Conservation (phyloP, 169 alveolate genomes). For the Toxoplasma gondii region DNA sequence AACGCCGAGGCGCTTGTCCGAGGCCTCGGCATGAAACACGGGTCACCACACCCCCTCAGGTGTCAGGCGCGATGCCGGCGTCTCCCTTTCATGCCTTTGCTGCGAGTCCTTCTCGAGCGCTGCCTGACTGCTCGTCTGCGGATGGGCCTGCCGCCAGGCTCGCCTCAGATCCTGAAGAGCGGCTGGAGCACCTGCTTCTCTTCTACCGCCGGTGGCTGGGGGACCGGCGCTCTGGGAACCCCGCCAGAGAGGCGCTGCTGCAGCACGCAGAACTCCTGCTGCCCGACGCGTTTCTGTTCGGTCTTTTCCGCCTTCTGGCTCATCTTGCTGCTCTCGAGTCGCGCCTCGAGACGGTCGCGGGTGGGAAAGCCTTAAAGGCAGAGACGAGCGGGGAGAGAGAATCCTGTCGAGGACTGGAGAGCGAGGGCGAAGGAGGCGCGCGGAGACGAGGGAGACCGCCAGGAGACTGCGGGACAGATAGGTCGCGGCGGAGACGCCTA, state of each 20-base stretch:
- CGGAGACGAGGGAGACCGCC: too few relatives aligned
- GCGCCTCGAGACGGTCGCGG: background rate
- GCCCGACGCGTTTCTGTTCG: slow-evolving; percentile 6
- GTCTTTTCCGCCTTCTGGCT: background rate
- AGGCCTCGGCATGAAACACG: too few relatives aligned
- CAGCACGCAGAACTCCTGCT: slow-evolving; percentile 35
- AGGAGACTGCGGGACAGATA: too few relatives aligned
- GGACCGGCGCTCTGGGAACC: background rate
- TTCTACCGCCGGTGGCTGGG: slow-evolving; percentile 40
- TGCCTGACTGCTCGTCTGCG: background rate
- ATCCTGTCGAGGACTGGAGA: too few relatives aligned
- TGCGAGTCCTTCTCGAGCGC: background rate
- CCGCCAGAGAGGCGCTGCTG: background rate
- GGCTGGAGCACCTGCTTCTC: background rate
- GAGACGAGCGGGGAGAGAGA: background rate
- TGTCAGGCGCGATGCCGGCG: too few relatives aligned
- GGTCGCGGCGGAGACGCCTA: too few relatives aligned
- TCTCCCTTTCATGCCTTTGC: background rate
- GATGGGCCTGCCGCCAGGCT: background rate
- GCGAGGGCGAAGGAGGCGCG: too few relatives aligned
- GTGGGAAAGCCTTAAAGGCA: background rate
- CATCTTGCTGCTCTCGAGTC: background rate
- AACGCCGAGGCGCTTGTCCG: too few relatives aligned
- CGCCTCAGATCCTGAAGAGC: background rate
- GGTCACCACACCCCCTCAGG: too few relatives aligned